Evolutionary conservation across 2,329 filamentous ascomycete genomes (phyloP).

Genomic region (Geosmithia flava): DNA sequence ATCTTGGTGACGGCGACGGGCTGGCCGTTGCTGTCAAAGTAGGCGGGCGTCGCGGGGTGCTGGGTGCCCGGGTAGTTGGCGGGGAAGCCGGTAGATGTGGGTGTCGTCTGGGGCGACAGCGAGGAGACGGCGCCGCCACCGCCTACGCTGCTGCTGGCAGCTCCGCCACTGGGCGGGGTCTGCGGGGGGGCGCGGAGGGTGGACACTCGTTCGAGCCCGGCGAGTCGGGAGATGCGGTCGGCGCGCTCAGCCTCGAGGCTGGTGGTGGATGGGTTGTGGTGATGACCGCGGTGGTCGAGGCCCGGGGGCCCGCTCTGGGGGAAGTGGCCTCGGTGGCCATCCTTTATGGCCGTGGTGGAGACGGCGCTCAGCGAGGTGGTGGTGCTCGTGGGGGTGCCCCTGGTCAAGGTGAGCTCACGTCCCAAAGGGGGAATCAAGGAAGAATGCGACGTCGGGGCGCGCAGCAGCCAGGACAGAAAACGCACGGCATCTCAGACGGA

Average conservation of each 20-base stretch:
- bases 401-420: slow-evolving; percentile 19
- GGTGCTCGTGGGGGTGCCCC: slow-evolving; percentile 84
- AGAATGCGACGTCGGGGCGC: not conserved
- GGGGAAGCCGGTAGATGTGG: slow-evolving; percentile 34
- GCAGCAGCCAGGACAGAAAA: slow-evolving; percentile 7
- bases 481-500: slow-evolving; percentile 82
- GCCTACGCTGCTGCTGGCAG: slow-evolving; percentile 4
- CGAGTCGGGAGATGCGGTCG: slow-evolving; percentile 87
- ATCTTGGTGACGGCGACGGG: slow-evolving; percentile 60
- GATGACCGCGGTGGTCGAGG: slow-evolving; percentile 39
- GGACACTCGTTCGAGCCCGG: slow-evolving; percentile 78
- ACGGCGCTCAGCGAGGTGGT: slow-evolving; percentile 86
- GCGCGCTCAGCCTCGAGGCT: slow-evolving; percentile 85
- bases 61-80: slow-evolving; percentile 19
- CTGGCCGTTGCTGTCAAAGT: slow-evolving; percentile 69
- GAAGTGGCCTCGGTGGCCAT: slow-evolving; percentile 78
- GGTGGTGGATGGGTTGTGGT: slow-evolving; percentile 48
- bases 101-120: slow-evolving; percentile 35
- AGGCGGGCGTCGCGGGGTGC: slow-evolving; percentile 46
- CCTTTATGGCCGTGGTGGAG: slow-evolving; percentile 91
- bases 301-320: slow-evolving; percentile 30
- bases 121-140: slow-evolving; percentile 20
- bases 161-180: slow-evolving; percentile 13
- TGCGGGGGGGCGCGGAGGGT: slow-evolving; percentile 49
- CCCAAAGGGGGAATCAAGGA: not conserved